phyloP scores from a whole-genome alignment of 2,329 filamentous ascomycete genomes.

The Magnaporthales sp. region DNA sequence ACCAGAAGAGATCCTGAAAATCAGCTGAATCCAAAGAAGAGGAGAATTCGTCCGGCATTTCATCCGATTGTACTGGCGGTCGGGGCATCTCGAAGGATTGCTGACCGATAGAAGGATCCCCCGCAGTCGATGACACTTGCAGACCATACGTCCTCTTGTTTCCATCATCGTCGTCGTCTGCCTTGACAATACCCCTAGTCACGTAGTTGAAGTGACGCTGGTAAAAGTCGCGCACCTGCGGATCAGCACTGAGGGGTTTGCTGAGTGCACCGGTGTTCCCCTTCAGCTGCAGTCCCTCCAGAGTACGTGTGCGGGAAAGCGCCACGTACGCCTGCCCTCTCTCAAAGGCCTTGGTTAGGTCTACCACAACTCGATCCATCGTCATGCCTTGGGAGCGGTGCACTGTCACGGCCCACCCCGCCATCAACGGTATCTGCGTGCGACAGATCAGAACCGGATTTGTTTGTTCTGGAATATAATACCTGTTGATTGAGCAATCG shows the following conservation, averaged over 20 bases:
- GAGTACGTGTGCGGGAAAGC: conserved; percentile 44
- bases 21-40: not conserved
- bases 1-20: not conserved
- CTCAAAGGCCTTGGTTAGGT: conserved; percentile 43
- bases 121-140: not conserved
- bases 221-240: conserved; percentile 24
- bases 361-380: conserved; percentile 46
- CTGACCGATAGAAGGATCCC: not conserved
- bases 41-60: not conserved
- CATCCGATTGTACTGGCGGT: not conserved
- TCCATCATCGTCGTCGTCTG: conserved; percentile 2
- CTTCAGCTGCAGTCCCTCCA: conserved; percentile 37
- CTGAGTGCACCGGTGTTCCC: conserved; percentile 19
- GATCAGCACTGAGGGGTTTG: conserved; percentile 21
- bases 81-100: not conserved
- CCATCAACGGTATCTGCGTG: conserved; percentile 52
- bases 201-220: conserved; percentile 18
- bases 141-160: not conserved
- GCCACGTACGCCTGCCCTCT: conserved; percentile 55
- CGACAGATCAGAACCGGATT: conserved; percentile 33
- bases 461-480: conserved; percentile 27
- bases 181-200: not conserved
- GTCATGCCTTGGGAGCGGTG: conserved; percentile 58
- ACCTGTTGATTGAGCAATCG: conserved; percentile 37
- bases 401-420: conserved; percentile 55